Evolutionary conservation across 495 filamentous ascomycete species (phyloP), one percentile per base, ranked within the genome.

Genomic region (Pyrenula massariospora): DNA sequence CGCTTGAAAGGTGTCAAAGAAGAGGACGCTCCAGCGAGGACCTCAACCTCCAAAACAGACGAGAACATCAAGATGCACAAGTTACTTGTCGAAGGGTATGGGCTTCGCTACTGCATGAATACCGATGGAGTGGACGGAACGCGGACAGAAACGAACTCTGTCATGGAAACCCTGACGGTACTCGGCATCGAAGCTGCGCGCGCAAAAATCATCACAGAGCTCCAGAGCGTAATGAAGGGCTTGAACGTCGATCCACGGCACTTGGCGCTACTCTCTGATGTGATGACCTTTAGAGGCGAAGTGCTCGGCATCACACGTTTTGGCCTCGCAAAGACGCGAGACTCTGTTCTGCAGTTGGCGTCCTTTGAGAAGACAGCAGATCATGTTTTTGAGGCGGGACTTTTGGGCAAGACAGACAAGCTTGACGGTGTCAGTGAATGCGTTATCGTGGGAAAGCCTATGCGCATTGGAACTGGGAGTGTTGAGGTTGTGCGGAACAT

Each of bases 261-360:
- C 77, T 96, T 98, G 91, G 88, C 96, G 67, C 81, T 98, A 8
- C 80, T 98, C 15, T 92, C 93, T n/a, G 94, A 98, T 58, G 90
- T 96, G 36, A 98, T 98, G 93, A 98, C 93, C 3, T 97, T 92
- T 78, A 96, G 95, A 71, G 93, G 93, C 52, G 92, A 97, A 59
- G 87, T 97, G 0, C 80, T 96, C n/a, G 93, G 93, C 36, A 98
- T 98, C 65, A 98, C 93, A 10, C 85, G 93, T 22, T 97, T 97
- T 69, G 93, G 93, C 53, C 77, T 98, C 48, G 84, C 89, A 53
- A 98, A 98, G 78, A 98, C 96, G 91, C 79, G 93, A 54, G 94
- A 98, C 68, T 87, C 81, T 22, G 92, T 96, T 47, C 72, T 98
- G 52, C 94, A 97, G 69, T 84, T 97, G 0, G 93, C 93, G 0